Conservation (phyloP, 331 rosid species). For the Erythrophleum ivorense region DNA sequence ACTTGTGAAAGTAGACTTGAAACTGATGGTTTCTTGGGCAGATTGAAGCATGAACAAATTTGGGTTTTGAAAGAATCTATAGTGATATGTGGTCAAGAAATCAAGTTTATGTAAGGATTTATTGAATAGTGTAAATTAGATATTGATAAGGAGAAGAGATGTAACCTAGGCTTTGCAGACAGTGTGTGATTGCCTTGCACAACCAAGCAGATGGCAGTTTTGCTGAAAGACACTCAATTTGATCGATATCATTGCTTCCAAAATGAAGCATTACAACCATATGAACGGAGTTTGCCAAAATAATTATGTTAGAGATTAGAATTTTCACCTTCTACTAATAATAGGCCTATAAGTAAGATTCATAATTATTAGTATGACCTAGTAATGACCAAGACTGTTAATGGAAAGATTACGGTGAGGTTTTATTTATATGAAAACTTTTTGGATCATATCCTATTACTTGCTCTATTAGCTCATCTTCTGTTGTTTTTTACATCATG, state of each 20-base stretch:
- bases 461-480: conserved; percentile 5
- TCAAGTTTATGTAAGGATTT: not conserved
- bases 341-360: not conserved
- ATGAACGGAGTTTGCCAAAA: not conserved
- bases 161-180: not conserved
- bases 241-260: not conserved
- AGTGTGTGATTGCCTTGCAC: conserved; percentile 1
- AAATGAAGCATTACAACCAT: not conserved
- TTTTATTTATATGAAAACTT: not conserved
- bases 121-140: not conserved
- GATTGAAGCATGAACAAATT: conserved; percentile 9
- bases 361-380: not conserved
- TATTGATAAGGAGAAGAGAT: not conserved
- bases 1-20: not conserved
- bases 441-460: not conserved
- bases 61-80: conserved; percentile 14
- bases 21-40: not conserved
- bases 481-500: not conserved
- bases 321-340: not conserved
- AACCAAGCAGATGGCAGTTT: not conserved
- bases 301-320: not conserved
- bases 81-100: conserved; percentile 6
- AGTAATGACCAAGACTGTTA: not conserved
- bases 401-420: not conserved
- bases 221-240: conserved; percentile 15